Evolutionary conservation across 2,329 filamentous ascomycete genomes (phyloP), one percentile per base, ranked within the genome.

Genomic region (Fusarium poae): DNA sequence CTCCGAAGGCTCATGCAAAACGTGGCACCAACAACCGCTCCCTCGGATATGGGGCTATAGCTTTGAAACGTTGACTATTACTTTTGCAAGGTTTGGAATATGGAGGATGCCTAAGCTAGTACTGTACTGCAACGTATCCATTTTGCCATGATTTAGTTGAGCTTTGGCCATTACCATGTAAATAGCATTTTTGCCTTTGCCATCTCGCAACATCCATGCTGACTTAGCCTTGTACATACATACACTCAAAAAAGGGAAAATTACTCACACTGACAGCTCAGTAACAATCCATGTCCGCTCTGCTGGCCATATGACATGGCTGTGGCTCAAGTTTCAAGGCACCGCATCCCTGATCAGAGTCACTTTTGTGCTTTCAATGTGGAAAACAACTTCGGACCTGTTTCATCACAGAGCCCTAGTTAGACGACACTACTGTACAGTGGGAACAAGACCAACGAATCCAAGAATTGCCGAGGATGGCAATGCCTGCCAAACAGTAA

Each of bases 11-110:
- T 69, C 66, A 67, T 53, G 46, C 39, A 34, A 69, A 67, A 70
- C 67, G 67, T 70, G 67, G 62, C 67, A 70, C 67, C 67, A 70
- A 44, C 46, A 54, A 70, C 67, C 67, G 54, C 29, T 64, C 62
- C 27, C 50, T 67, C 46, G 67, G 67, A 54, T 60, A 62, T 34
- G 34, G 35, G 46, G 32, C 50, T 53, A 54, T 40, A 46, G 30
- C 54, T 21, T 39, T 46, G 39, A 68, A 60, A 57, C 27, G 23
- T 45, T 29, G 42, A 60, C 58, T 16, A 43, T 50, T 57, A 18
- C 35, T 48, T 46, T 51, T 46, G 27, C 27, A 30, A 52, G 30
- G 45, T 51, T 65, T 59, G 45, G 16, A 29, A 18, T 20, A 32
- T 27, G 20, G 42, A 54, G 40, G 39, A 30, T 45, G 34, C 23